These are phyloP conservation scores for Cyphellophora attinorum DNA, from an alignment of 2,329 filamentous ascomycete species.

Conservation along the genomic window DNA sequence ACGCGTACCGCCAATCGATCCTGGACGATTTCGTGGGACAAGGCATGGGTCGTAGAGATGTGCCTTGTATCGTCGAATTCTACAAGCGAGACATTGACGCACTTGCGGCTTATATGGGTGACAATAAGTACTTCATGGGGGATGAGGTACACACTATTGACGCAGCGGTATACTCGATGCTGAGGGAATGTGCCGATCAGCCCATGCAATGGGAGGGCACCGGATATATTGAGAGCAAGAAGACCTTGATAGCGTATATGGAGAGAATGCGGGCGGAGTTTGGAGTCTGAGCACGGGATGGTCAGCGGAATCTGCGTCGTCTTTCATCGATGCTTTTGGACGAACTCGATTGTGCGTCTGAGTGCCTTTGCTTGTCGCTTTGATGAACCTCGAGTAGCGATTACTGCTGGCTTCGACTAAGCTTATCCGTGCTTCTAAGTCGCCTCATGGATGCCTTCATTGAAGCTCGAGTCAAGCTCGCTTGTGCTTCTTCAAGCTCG, in stretches of 20 bases:
- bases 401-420: too few relatives aligned
- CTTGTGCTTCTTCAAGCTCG: too few relatives aligned
- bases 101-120: neutral
- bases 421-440: too few relatives aligned
- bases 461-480: too few relatives aligned
- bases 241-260: neutral
- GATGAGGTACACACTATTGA: conserved; percentile 1
- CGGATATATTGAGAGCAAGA: neutral
- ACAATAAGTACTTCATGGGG: neutral
- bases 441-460: too few relatives aligned
- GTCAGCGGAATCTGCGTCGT: too few relatives aligned
- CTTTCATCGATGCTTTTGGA: too few relatives aligned
- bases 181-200: neutral
- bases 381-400: too few relatives aligned
- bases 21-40: neutral
- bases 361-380: too few relatives aligned
- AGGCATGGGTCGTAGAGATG: neutral
- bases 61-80: neutral
- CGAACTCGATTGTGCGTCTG: too few relatives aligned
- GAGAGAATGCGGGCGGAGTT: neutral
- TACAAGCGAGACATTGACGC: neutral
- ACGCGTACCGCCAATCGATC: neutral
- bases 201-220: neutral
- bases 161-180: neutral
- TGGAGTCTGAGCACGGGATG: neutral